Conservation (phyloP, 176 grass and related monocot genomes). For the Cymbopogon citratus region DNA sequence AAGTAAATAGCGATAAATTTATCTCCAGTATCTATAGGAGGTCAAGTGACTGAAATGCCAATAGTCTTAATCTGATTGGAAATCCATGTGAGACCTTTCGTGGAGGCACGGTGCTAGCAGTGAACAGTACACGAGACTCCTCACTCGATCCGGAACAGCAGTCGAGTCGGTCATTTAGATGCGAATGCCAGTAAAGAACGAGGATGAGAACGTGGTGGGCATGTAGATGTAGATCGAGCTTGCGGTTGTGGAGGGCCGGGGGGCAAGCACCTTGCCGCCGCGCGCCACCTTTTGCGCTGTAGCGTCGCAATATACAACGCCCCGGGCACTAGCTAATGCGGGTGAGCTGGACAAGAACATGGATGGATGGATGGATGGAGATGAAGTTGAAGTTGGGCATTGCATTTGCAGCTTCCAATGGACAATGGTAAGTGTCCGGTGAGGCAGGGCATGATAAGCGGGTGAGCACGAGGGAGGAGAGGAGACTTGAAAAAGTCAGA, state of each 20-base stretch:
- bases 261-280: neutral
- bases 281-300: constrained; percentile 36
- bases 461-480: neutral
- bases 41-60: neutral
- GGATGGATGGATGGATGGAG: constrained; percentile 18
- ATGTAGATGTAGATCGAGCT: constrained; percentile 40
- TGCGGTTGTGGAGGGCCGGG: constrained; percentile 22
- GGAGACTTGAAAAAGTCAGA: constrained; percentile 16
- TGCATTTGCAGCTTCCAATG: neutral
- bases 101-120: neutral
- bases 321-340: constrained; percentile 29
- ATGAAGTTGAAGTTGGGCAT: constrained; percentile 21
- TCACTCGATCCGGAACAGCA: constrained; percentile 30
- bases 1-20: no score
- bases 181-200: constrained; percentile 27
- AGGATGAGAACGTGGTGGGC: constrained; percentile 41
- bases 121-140: neutral
- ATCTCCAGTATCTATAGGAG: neutral
- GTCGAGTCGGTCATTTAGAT: neutral
- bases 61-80: neutral
- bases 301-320: constrained; percentile 40
- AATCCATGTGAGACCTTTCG: neutral
- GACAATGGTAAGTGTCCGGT: neutral
- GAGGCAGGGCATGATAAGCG: constrained; percentile 7
- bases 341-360: constrained; percentile 55